A percentile compares a stretch with the other conserved stretches of the same genome.
Conservation (phyloP, 2,329 filamentous ascomycete genomes). For the Lasiodiplodia sp. region DNA sequence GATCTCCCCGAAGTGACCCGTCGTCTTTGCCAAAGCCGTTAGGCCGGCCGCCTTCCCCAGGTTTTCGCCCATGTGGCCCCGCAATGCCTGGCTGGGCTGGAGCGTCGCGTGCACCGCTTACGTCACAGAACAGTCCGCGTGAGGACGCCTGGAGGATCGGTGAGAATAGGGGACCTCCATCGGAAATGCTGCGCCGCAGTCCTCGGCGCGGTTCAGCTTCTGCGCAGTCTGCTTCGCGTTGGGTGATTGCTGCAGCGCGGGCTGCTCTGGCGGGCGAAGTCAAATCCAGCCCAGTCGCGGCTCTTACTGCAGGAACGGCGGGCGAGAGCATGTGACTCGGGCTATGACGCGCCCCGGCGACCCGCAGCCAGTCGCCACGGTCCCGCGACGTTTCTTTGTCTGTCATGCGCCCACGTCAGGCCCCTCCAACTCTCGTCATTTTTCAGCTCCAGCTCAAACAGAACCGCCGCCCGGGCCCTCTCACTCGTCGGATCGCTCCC, state of each 20-base stretch:
- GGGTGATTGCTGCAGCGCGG: conserved; percentile 2
- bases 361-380: background rate
- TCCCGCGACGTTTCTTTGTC: conserved; percentile 15
- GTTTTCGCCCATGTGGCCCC: conserved; percentile 18
- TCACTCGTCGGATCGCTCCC: conserved; percentile 8
- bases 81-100: background rate
- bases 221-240: background rate
- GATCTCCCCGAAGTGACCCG: conserved; percentile 24
- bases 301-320: conserved; percentile 23
- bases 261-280: background rate
- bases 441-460: conserved; percentile 4
- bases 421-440: conserved; percentile 20
- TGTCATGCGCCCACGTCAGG: conserved; percentile 27
- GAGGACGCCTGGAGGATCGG: conserved; percentile 17
- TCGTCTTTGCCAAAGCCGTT: conserved; percentile 23
- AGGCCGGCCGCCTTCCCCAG: conserved; percentile 19
- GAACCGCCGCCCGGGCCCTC: background rate
- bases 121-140: conserved; percentile 22
- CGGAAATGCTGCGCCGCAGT: background rate
- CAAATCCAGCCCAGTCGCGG: conserved; percentile 9
- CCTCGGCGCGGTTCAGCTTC: background rate
- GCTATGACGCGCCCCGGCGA: conserved; percentile 9
- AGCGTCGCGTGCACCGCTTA: conserved; percentile 24
- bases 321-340: conserved; percentile 10
- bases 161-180: conserved; percentile 6